Evolutionary conservation across 83 land plant genomes (phyloP), one percentile per base, ranked within the genome.

Genomic region (Picea abies): DNA sequence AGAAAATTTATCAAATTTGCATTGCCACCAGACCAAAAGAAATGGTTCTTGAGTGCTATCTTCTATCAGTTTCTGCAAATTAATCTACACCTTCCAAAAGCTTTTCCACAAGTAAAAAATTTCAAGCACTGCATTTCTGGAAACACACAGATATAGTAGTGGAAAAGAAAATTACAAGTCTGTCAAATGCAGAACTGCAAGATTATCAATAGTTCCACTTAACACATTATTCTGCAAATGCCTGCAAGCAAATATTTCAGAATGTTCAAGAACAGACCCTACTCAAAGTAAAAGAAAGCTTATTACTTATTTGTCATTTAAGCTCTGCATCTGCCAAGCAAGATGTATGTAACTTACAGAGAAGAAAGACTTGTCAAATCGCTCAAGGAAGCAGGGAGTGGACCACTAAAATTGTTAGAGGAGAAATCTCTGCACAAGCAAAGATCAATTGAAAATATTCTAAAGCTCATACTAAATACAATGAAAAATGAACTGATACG

Each of bases 401-500:
- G 84, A 79, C 94, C 91, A 65, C 84, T 89, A 85, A 96, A 86
- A 68, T 84, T 87, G 86, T 96, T 96, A 62, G 32, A 78, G 23
- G 98, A 94, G 52, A 96, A 80, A 85, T 96, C 93, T 79, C 97
- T 96, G 89, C 80, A 72, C 14, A 62, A 64, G 86, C 79, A 77
- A 25, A 37, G 75, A 66, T 49, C 56, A 14, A 56, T 12, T 56
- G 58, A 56, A 56, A 56, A 11, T 56, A 56, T 56, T 56, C 58
- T 56, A 12, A 56, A 56, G 58, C 58, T 56, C 56, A 41, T 75
- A 4, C 10, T 52, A 26, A 41, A 25, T 20, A 22, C 8, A 12
- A 26, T n/a, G 32, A 70, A 60, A 35, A 32, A 60, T 11, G 83
- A 29, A 47, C 22, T 49, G 60, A 68, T 2, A 70, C 26, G 63